Evolutionary conservation across 225 moss, liverwort and hornwort species (phyloP).

Genomic region (Straminergon stramineum): DNA sequence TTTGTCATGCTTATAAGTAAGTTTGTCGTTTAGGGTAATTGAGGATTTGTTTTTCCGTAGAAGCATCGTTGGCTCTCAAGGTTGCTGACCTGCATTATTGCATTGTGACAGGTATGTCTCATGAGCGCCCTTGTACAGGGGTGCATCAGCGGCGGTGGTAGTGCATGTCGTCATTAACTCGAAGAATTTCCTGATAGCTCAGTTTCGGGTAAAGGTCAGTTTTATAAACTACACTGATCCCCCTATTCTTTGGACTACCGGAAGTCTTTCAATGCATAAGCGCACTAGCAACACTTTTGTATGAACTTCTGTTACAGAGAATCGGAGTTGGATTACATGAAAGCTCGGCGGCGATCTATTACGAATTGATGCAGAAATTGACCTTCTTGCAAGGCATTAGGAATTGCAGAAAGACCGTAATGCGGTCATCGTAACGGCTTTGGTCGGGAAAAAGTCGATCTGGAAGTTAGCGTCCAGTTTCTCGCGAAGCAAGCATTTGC

Average conservation of each 20-base stretch:
- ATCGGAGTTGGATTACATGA: not conserved
- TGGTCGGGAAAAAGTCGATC: slow-evolving; percentile 77
- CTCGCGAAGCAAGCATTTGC: slow-evolving; percentile 27
- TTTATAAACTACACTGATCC: not conserved
- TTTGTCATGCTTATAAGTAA: not conserved
- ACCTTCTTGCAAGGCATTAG: not conserved
- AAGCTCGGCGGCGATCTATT: not conserved
- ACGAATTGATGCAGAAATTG: not conserved
- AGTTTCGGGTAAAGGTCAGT: slow-evolving; percentile 63
- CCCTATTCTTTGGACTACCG: not conserved
- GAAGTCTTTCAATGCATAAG: not conserved
- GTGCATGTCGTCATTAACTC: slow-evolving; percentile 51
- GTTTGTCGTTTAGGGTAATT: too few relatives aligned
- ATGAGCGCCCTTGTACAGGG: slow-evolving; percentile 55
- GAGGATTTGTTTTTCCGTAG: too few relatives aligned
- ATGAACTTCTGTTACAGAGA: not conserved
- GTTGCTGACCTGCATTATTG: not conserved
- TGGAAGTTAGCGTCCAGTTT: slow-evolving; percentile 45
- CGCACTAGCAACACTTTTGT: not conserved
- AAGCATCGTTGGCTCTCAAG: not conserved
- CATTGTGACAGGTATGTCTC: slow-evolving; percentile 13
- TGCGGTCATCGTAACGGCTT: slow-evolving; percentile 64
- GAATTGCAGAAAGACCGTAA: slow-evolving; percentile 68
- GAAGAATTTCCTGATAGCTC: slow-evolving; percentile 67
- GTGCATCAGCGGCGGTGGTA: slow-evolving; percentile 66